These are phyloP conservation scores for Anthracocystis walkeri DNA, from an alignment of 1,284 basidiomycete species.

Conservation along the genomic window DNA sequence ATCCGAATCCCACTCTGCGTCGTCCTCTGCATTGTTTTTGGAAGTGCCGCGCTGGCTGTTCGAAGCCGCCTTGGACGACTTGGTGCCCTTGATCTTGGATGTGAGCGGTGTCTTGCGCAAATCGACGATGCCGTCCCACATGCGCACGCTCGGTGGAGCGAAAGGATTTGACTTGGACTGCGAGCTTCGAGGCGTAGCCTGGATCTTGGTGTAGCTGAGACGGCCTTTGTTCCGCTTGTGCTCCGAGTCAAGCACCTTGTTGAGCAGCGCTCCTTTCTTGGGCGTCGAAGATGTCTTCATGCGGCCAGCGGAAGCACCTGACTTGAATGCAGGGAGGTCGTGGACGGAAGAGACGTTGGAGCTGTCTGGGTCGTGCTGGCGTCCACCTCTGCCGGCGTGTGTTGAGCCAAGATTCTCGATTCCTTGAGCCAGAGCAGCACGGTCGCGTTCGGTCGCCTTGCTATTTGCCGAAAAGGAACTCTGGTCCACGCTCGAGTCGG, in stretches of 20 bases:
- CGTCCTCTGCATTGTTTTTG: slow-evolving; percentile 41
- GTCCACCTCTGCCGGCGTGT: slow-evolving; percentile 18
- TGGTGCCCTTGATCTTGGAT: slow-evolving; percentile 37
- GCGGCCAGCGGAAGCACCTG: slow-evolving; percentile 19
- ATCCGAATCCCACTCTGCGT: slow-evolving; percentile 55
- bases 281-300: slow-evolving; percentile 53
- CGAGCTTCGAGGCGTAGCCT: slow-evolving; percentile 50
- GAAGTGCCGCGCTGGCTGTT: slow-evolving; percentile 72
- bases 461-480: slow-evolving; percentile 23
- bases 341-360: slow-evolving; percentile 38
- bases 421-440: slow-evolving; percentile 39
- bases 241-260: slow-evolving; percentile 57
- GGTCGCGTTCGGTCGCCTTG: slow-evolving; percentile 32
- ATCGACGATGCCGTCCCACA: slow-evolving; percentile 82
- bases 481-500: slow-evolving; percentile 31
- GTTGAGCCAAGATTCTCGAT: slow-evolving; percentile 36
- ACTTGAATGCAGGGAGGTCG: slow-evolving; percentile 37
- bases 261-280: slow-evolving; percentile 50
- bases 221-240: slow-evolving; percentile 52
- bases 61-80: slow-evolving; percentile 59
- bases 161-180: slow-evolving; percentile 60
- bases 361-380: slow-evolving; percentile 29
- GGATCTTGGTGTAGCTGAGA: slow-evolving; percentile 50
- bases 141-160: slow-evolving; percentile 47
- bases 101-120: slow-evolving; percentile 75